Percentiles rank a stretch among this genome's conserved stretches.
These are phyloP conservation scores for Mortierella sp. DNA, from an alignment of 371 early-diverging fungal genomes.

Conservation along the genomic window DNA sequence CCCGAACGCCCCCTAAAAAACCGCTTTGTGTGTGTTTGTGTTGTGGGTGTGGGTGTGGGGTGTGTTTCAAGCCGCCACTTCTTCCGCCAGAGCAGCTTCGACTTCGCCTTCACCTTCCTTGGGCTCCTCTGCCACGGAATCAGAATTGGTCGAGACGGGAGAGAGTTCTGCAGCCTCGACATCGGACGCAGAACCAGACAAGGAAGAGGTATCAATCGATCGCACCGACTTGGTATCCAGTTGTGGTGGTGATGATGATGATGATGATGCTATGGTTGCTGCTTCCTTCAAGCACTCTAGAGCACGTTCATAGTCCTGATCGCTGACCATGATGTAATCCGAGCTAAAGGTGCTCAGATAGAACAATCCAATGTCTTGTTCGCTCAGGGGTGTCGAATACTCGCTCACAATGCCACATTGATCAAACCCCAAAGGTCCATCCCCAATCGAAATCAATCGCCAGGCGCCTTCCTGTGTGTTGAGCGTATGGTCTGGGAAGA, in stretches of 20 bases:
- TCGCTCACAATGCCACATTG: constrained; percentile 47
- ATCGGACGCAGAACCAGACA: constrained; percentile 21
- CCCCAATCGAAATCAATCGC: constrained; percentile 49
- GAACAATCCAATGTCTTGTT: constrained; percentile 30
- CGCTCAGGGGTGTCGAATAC: constrained; percentile 40
- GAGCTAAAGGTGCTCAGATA: constrained; percentile 49
- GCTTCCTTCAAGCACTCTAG: constrained; percentile 19
- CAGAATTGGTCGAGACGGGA: constrained; percentile 30
- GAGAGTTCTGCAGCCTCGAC: constrained; percentile 22
- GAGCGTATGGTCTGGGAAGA: constrained; percentile 48
- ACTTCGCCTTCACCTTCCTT: constrained; percentile 6
- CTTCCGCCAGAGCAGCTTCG: neutral
- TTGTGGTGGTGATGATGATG: constrained; percentile 6
- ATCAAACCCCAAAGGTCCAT: constrained; percentile 48
- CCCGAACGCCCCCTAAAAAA: no score
- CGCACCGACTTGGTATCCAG: constrained; percentile 18
- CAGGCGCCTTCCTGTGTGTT: constrained; percentile 50
- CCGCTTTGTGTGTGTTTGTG: no score
- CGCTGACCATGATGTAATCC: constrained; percentile 50
- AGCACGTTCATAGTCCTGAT: constrained; percentile 37
- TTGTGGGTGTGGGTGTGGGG: neutral
- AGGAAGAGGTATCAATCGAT: constrained; percentile 28
- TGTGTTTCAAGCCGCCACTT: neutral
- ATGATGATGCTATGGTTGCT: constrained; percentile 34
- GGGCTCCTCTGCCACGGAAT: constrained; percentile 1